Evolutionary conservation across 768 basidiomycete genomes (phyloP), one percentile per base, ranked within the genome.

Genomic region (Pleurotus cornucopiae): DNA sequence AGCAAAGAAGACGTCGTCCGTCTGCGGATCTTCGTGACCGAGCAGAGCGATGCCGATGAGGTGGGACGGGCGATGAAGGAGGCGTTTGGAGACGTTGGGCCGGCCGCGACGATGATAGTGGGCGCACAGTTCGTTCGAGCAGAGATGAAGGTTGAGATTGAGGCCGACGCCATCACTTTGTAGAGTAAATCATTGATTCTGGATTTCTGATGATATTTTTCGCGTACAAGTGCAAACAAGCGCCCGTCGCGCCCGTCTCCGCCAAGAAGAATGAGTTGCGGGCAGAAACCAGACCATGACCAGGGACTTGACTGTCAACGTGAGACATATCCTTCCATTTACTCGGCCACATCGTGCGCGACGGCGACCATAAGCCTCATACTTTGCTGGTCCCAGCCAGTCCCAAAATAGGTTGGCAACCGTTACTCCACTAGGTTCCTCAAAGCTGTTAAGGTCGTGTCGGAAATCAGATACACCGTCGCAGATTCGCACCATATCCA

Each of bases 141-240:
- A 5, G 73, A 74, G 9, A 82, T 83, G 80, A 76, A 69, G 61
- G 79, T 81, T 5, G 82, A 82, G 59, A 79, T 82, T 39, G 80
- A 82, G 64, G 79, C 77, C 13, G 80, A 82, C 61, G 80, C 79
- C 0, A 34, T 30, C 26, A 30, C 26, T 30, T 30, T 7, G 9
- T 34, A 34, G 30, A 34, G 9, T 11, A 7, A 9, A 30, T 30
- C 30, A 30, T 2, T 23, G 4, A 23, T 23, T 23, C 2, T 23
- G 21, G 21, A 30, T 30, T 30, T 30, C 21, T 23, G 21, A 23
- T 23, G 21, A 34, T 34, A 7, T 34, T 34, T 34, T 34, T 7
- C 26, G 3, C 4, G 23, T 23, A 30, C 9, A 9, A 30, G 3
- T 34, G 30, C 30, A 34, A 11, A 34, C 30, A 34, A 34, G 30